Base-by-base conservation (phyloP, 2,329 filamentous ascomycete species). In the Exophiala dermatitidis region DNA sequence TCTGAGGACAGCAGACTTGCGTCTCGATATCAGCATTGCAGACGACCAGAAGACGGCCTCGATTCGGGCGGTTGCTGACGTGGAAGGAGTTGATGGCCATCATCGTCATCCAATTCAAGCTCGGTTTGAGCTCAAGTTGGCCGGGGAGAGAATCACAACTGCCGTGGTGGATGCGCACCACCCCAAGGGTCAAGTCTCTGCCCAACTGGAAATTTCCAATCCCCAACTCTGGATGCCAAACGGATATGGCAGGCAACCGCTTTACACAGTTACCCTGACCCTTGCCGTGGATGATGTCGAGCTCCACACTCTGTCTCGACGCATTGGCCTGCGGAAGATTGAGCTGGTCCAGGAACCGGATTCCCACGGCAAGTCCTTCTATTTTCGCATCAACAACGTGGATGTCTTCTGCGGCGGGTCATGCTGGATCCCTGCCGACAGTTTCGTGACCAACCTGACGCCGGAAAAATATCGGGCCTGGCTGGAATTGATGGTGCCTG, bases 391-490 rank as follows among this genome's bases (percentile, higher is more conserved):
- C 59, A 86, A 87, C 60, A 80, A 80, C 2, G 70, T 83, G 46
- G 76, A 84, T 67, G 75, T 83, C 4, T 84, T 98, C 65, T 83
- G 79, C 51, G 80, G 81, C 38, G 82, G 82, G 5, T 82, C 80
- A 10, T 79, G 81, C 65, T 85, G 82, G 82, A 85, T 85, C 48
- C 82, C 82, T 2, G 79, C 78, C 1, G 81, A 85, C 62, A 81
- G 73, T 50, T 76, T 84, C 56, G 75, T 80, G 1, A 77, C 81
- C 0, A 73, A 77, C 7, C 74, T 84, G 40, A 74, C 70, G 0
- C 65, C 71, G 6, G 72, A 76, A 19, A 74, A 72, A 42, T 84
- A 84, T 62, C 72, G 74, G 6, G 77, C 76, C 52, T 85, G 81
- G 81, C 71, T 85, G 29, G 69, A 78, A 58, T 72, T 81, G 64